Percentiles rank a stretch among this genome's conserved stretches.
phyloP scores from a whole-genome alignment of 164 flowering plant species.

The Akebia trifoliata region DNA sequence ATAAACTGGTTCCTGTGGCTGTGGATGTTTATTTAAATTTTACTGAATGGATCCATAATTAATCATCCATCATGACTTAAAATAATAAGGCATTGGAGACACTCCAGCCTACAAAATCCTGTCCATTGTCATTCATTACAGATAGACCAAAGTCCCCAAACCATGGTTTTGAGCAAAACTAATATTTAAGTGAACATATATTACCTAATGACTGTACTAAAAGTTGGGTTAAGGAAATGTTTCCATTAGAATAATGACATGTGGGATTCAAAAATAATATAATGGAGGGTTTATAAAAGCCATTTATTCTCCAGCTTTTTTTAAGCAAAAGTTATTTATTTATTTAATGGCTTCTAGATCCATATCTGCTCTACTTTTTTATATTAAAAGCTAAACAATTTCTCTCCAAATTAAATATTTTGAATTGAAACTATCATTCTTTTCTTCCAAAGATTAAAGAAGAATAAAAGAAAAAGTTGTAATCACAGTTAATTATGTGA shows the following conservation, averaged over 20 bases:
- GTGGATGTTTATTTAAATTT: too few species aligned
- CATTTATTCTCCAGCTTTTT: slow-evolving; percentile 1
- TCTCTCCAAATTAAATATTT: neutral
- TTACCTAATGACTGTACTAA: neutral
- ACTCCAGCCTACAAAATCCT: too few species aligned
- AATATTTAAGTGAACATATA: neutral
- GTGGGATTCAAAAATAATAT: neutral
- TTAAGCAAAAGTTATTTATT: slow-evolving; percentile 6
- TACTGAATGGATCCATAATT: too few species aligned
- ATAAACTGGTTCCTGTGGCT: too few species aligned
- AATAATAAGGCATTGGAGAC: too few species aligned
- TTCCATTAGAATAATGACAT: neutral
- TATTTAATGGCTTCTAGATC: slow-evolving; percentile 9
- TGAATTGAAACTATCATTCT: neutral
- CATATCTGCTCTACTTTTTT: slow-evolving; percentile 3
- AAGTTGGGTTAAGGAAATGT: neutral
- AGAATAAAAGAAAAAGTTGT: neutral
- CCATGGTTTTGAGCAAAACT: neutral
- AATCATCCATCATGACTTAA: too few species aligned
- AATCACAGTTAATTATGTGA: too few species aligned
- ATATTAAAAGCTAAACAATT: neutral
- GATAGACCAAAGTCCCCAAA: neutral
- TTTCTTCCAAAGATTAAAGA: neutral
- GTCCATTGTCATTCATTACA: neutral
- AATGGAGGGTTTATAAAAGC: neutral